Conservation (phyloP, 352 stramenopile genomes). For the Globisporangium okanoganense region DNA sequence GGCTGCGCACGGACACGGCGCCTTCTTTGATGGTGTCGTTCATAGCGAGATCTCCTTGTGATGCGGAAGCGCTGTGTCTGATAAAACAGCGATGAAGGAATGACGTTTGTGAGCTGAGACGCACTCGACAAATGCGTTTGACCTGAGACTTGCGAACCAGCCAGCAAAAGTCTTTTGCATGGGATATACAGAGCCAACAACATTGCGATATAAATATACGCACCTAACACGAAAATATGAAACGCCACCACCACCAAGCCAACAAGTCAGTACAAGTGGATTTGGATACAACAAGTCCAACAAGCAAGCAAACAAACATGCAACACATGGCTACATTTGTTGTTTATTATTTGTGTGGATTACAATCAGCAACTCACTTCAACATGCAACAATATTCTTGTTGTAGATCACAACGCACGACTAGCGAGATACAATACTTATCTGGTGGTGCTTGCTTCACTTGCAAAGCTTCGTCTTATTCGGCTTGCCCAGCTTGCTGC, state of each 20-base stretch:
- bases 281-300: not conserved
- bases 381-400: not conserved
- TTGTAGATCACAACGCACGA: not conserved
- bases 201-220: not conserved
- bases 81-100: not conserved
- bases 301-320: not conserved
- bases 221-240: not conserved
- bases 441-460: not conserved
- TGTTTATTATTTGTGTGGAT: not conserved
- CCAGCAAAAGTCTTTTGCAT: not conserved
- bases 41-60: constrained; percentile 4
- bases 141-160: not conserved
- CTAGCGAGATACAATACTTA: not conserved
- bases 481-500: not conserved
- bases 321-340: constrained; percentile 6
- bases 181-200: not conserved
- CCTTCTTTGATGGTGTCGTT: constrained; percentile 49
- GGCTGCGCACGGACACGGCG: constrained; percentile 49
- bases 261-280: not conserved
- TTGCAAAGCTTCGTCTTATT: not conserved
- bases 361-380: not conserved
- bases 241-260: not conserved
- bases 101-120: not conserved
- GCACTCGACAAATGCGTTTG: not conserved
- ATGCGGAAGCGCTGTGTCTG: not conserved